These are phyloP conservation scores for Mortierella sp. DNA, from an alignment of 371 early-diverging fungal species.

Conservation along the genomic window DNA sequence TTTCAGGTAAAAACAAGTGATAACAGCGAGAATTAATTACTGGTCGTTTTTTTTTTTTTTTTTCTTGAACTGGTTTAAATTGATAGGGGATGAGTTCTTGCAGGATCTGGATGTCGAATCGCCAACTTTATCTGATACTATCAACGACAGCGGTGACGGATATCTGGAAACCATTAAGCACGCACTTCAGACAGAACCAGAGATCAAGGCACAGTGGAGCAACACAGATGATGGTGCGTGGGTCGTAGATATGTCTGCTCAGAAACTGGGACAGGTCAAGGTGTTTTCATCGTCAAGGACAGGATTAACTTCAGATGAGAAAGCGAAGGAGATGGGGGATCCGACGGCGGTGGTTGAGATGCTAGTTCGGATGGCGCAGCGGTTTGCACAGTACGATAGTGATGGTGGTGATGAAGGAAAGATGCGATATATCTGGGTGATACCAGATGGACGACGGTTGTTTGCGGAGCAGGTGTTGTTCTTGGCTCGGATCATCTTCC, in stretches of 20 bases:
- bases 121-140: neutral
- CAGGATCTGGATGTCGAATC: slow-evolving; percentile 10
- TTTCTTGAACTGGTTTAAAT: neutral
- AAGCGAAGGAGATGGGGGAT: slow-evolving; percentile 2
- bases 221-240: slow-evolving; percentile 23
- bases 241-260: slow-evolving; percentile 23
- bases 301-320: neutral
- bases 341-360: slow-evolving; percentile 18
- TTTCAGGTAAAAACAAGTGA: no score
- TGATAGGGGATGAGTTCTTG: neutral
- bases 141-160: neutral
- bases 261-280: slow-evolving; percentile 29
- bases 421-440: slow-evolving; percentile 38
- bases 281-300: slow-evolving; percentile 12
- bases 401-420: neutral
- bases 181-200: neutral
- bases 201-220: slow-evolving; percentile 5
- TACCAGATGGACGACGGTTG: slow-evolving; percentile 26
- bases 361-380: slow-evolving; percentile 16
- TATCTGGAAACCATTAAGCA: slow-evolving; percentile 14
- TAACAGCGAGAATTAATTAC: neutral
- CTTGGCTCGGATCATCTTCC: slow-evolving; percentile 25
- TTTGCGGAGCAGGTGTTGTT: slow-evolving; percentile 35
- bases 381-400: slow-evolving; percentile 8
- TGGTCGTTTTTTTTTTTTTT: neutral